Conservation (phyloP, 305 asterid species). For the Plantago lanceolata region DNA sequence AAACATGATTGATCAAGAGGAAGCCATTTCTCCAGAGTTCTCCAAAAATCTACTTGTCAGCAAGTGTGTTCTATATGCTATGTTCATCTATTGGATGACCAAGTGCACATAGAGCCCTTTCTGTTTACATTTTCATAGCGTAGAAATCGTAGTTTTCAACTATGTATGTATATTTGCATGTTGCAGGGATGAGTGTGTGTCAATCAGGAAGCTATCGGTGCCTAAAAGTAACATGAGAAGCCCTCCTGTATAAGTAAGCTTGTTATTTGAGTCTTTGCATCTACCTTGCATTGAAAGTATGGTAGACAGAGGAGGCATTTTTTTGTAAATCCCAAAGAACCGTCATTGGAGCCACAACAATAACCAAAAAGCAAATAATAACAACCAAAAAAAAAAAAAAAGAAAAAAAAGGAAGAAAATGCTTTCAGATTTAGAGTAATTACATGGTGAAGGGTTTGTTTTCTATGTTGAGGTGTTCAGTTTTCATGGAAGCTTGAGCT, state of each 20-base stretch:
- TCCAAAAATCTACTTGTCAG: constrained; percentile 9
- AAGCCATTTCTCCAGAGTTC: constrained; percentile 12
- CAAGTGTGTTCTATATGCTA: constrained; percentile 14
- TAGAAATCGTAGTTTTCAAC: constrained; percentile 50
- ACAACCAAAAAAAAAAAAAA: neutral
- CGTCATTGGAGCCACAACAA: neutral
- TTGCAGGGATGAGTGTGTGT: constrained; percentile 69
- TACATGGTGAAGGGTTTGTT: neutral
- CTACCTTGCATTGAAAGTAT: constrained; percentile 29
- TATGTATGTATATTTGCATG: constrained; percentile 62
- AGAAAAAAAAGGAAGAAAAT: neutral
- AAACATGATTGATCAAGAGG: constrained; percentile 8
- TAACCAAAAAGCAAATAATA: no score
- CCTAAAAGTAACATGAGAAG: constrained; percentile 62
- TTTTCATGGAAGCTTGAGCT: neutral
- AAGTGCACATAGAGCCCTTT: constrained; percentile 17
- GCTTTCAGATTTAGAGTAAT: neutral
- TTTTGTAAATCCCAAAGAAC: constrained; percentile 9
- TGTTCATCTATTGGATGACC: constrained; percentile 25
- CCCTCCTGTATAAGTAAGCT: constrained; percentile 74
- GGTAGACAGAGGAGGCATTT: constrained; percentile 30
- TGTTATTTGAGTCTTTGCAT: constrained; percentile 51
- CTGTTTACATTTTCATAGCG: constrained; percentile 31
- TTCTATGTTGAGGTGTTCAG: neutral
- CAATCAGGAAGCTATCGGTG: constrained; percentile 64